These are phyloP conservation scores for Solanum medicagineum DNA, from an alignment of 257 asterid species.

Conservation along the genomic window DNA sequence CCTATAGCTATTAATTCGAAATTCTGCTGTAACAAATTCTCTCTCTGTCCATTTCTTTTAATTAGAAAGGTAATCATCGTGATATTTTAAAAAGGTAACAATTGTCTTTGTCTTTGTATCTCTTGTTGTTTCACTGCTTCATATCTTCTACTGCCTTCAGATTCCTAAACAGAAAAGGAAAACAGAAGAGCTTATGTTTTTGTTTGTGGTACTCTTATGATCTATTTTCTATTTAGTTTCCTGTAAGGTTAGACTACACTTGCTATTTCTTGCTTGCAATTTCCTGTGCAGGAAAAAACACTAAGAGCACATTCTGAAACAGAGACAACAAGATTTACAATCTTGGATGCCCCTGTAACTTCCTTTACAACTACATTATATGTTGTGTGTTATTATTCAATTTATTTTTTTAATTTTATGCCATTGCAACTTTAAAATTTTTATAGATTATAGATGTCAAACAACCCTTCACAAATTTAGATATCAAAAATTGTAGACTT, in stretches of 20 bases:
- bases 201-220: conserved; percentile 25
- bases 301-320: conserved; percentile 97
- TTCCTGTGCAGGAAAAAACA: conserved; percentile 61
- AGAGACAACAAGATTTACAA: conserved; percentile 82
- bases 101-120: background rate
- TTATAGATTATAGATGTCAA: too few species aligned
- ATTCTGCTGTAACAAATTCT: too few species aligned
- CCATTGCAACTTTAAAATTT: too few species aligned
- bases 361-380: background rate
- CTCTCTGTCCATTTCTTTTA: too few species aligned
- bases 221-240: background rate
- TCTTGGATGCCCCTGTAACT: conserved; percentile 94
- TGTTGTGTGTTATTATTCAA: too few species aligned
- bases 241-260: background rate
- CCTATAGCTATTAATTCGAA: too few species aligned
- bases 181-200: background rate
- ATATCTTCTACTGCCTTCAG: background rate
- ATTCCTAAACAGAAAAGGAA: background rate
- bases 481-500: too few species aligned
- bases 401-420: too few species aligned
- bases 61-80: too few species aligned
- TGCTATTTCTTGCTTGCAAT: background rate
- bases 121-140: background rate
- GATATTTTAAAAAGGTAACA: too few species aligned
- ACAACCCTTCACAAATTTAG: too few species aligned